A percentile compares a stretch with the other conserved stretches of the same genome.
These are phyloP conservation scores for Tothia fuscella DNA, from an alignment of 2,329 filamentous ascomycete species.

Conservation along the genomic window DNA sequence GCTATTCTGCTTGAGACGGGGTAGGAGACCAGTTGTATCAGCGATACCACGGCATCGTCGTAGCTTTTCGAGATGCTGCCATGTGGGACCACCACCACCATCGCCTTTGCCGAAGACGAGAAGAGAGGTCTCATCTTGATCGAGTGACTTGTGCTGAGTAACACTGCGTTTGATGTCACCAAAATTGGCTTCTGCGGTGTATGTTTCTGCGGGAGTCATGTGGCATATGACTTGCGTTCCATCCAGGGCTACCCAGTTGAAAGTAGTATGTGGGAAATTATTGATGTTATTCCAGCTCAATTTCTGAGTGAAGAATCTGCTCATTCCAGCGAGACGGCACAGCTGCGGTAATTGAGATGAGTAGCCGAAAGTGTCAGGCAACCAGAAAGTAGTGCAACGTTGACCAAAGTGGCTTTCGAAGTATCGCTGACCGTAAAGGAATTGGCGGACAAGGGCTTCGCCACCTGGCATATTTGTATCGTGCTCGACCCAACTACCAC, in stretches of 20 bases:
- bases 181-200: slow-evolving; percentile 89
- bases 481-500: slow-evolving; percentile 97
- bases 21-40: slow-evolving; percentile 72
- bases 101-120: slow-evolving; percentile 95
- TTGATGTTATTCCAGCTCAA: slow-evolving; percentile 99
- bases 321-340: slow-evolving; percentile 90
- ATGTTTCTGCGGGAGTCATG: slow-evolving; percentile 92
- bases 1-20: slow-evolving; percentile 76
- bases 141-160: slow-evolving; percentile 87
- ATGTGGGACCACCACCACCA: slow-evolving; percentile 88
- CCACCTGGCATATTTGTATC: slow-evolving; percentile 96
- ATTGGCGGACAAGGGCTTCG: slow-evolving; percentile 87
- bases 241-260: slow-evolving; percentile 95
- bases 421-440: slow-evolving; percentile 88
- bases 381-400: slow-evolving; percentile 86
- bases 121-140: slow-evolving; percentile 80
- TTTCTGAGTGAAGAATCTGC: slow-evolving; percentile 93
- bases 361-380: slow-evolving; percentile 97
- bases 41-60: slow-evolving; percentile 82
- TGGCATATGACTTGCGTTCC: slow-evolving; percentile 95
- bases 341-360: slow-evolving; percentile 89
- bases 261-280: slow-evolving; percentile 95
- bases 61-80: slow-evolving; percentile 88
- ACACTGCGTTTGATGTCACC: slow-evolving; percentile 86
- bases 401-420: slow-evolving; percentile 89